Base-by-base conservation (phyloP, 768 basidiomycete genomes). In the Coprinopsis cinerea region DNA sequence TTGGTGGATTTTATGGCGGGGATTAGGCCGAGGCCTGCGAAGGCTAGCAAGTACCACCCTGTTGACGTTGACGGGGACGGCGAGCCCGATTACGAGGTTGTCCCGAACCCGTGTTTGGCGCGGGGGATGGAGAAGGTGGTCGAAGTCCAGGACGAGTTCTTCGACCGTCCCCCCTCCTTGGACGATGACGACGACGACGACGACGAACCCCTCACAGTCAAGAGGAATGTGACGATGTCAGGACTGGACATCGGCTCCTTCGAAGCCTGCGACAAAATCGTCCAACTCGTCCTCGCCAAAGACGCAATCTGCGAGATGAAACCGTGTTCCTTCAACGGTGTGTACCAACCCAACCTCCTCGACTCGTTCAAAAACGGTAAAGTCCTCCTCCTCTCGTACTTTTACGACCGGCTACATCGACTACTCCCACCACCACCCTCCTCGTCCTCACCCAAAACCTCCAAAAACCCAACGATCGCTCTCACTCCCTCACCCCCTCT, bases 251-350 rank as follows among this genome's bases (percentile, higher is more conserved):
- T 89, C 5, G 93, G 92, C 20, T 76, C 78, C 18, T 96, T 89
- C 65, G 90, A 88, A 44, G 85, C 87, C 1, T 99, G 96, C 66
- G 82, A 84, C 53, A 70, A 86, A 42, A 63, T 97, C 9, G 71
- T 98, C 32, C 81, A 93, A 62, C 72, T 97, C 51, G 89, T 95
- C 50, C 81, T 98, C 74, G 94, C 91, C 32, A 98, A 97, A 71
- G 90, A 98, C 62, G 82, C 92, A 82, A 77, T 92, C 51, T 99
- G 95, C 65, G 82, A 89, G 58, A 73, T 86, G 53, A 89, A 93
- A 60, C 96, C 96, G 0, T 99, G 96, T 64, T 90, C 95, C 3
- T 99, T 99, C 72, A 84, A 91, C 60, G 96, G 96, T 11, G 92
- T 96, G 22, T 98, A 98, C 69, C 96, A 99, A 64, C 96, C 96